Conservation (phyloP, 2,329 filamentous ascomycete genomes). For the Talaromyces sp. region DNA sequence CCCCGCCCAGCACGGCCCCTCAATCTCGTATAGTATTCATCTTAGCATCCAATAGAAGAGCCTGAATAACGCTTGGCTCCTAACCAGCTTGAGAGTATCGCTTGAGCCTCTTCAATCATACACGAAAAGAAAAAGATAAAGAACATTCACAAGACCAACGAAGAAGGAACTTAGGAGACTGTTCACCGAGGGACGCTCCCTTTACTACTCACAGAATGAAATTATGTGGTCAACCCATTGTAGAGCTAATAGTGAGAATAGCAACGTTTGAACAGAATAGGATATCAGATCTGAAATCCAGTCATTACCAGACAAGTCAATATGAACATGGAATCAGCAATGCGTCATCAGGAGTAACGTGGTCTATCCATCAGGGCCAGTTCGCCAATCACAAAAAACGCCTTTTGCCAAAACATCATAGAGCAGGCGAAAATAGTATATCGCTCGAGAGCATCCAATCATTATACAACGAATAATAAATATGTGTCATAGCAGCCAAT, state of each 20-base stretch:
- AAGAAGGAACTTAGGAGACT: too few relatives aligned
- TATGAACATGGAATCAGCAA: conserved; percentile 11
- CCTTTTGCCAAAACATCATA: conserved; percentile 7
- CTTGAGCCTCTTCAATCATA: too few relatives aligned
- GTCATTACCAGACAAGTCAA: background rate
- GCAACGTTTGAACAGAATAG: background rate
- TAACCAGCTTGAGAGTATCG: too few relatives aligned
- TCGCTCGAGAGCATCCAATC: conserved; percentile 3
- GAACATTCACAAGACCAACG: too few relatives aligned
- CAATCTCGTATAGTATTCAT: too few relatives aligned
- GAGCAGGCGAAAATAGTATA: conserved; percentile 3
- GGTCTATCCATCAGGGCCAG: conserved; percentile 6
- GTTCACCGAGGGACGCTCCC: too few relatives aligned
- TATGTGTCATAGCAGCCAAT: conserved; percentile 12
- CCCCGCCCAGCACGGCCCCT: too few relatives aligned
- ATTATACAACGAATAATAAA: conserved; percentile 19
- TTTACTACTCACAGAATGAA: too few relatives aligned
- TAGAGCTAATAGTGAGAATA: background rate
- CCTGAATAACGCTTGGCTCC: too few relatives aligned
- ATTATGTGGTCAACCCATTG: too few relatives aligned
- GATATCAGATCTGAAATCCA: background rate
- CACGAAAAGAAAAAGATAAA: too few relatives aligned
- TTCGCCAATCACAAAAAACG: conserved; percentile 10
- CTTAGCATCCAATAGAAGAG: too few relatives aligned
- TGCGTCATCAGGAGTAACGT: conserved; percentile 19